These are phyloP conservation scores for Venturia asperata DNA, from an alignment of 2,329 filamentous ascomycete species.

Conservation along the genomic window DNA sequence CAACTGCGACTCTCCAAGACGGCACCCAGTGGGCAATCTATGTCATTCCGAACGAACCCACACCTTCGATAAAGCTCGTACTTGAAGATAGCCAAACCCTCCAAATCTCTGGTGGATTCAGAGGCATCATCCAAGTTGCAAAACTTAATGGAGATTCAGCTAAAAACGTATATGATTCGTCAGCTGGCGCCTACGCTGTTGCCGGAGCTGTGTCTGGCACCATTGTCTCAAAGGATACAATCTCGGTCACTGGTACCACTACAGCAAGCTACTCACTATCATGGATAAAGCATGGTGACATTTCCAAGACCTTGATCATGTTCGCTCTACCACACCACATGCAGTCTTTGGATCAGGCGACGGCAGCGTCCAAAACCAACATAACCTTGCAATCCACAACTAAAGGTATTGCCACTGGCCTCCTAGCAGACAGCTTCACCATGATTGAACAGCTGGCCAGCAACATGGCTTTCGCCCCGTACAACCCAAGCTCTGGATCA, in stretches of 20 bases:
- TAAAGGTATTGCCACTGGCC: slow-evolving; percentile 70
- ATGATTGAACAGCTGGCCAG: slow-evolving; percentile 72
- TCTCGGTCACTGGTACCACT: slow-evolving; percentile 50
- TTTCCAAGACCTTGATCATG: slow-evolving; percentile 64
- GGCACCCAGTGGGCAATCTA: slow-evolving; percentile 22
- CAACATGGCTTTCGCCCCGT: slow-evolving; percentile 71
- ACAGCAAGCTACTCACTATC: slow-evolving; percentile 65
- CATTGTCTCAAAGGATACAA: slow-evolving; percentile 54
- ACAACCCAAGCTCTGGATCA: slow-evolving; percentile 49
- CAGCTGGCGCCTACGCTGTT: slow-evolving; percentile 67
- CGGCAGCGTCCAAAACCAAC: slow-evolving; percentile 42
- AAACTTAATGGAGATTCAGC: slow-evolving; percentile 66
- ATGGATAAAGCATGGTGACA: slow-evolving; percentile 64
- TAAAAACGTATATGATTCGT: slow-evolving; percentile 62
- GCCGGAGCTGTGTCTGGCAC: slow-evolving; percentile 51
- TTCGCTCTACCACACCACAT: slow-evolving; percentile 84
- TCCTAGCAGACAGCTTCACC: slow-evolving; percentile 67
- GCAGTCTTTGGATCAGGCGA: slow-evolving; percentile 59
- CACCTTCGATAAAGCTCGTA: not conserved
- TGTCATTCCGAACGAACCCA: slow-evolving; percentile 34
- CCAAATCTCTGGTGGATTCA: slow-evolving; percentile 59
- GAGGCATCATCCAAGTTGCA: slow-evolving; percentile 72
- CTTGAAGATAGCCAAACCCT: slow-evolving; percentile 44
- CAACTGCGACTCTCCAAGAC: slow-evolving; percentile 64
- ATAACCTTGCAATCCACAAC: slow-evolving; percentile 71